Conservation (phyloP, 2,329 filamentous ascomycete genomes). For the Trichoderma sp. region DNA sequence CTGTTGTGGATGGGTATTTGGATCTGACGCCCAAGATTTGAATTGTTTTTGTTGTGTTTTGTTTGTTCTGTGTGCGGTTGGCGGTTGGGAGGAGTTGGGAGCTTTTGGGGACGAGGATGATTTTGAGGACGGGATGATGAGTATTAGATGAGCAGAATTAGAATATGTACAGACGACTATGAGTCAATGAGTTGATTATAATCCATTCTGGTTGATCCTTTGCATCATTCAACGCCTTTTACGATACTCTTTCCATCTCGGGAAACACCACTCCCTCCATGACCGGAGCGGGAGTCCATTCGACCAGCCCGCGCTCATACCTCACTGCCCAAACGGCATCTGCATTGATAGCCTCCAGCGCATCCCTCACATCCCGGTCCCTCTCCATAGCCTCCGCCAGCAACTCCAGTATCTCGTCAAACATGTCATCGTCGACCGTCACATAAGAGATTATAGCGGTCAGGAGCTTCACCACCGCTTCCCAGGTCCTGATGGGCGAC, state of each 20-base stretch:
- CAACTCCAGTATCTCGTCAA: slow-evolving; percentile 70
- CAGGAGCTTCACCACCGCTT: slow-evolving; percentile 61
- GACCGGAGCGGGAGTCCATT: slow-evolving; percentile 43
- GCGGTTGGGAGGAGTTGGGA: too few relatives aligned
- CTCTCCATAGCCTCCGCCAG: slow-evolving; percentile 54
- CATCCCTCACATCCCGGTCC: slow-evolving; percentile 53
- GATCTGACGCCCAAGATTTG: slow-evolving; percentile 57
- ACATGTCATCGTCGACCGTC: slow-evolving; percentile 65
- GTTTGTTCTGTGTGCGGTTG: too few relatives aligned
- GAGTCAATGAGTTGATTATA: neutral
- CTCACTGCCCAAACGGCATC: slow-evolving; percentile 77
- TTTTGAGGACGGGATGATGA: neutral
- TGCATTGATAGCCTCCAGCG: slow-evolving; percentile 65
- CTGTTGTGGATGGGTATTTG: slow-evolving; percentile 76
- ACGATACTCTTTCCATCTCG: slow-evolving; percentile 34
- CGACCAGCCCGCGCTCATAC: slow-evolving; percentile 50
- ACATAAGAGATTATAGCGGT: slow-evolving; percentile 64
- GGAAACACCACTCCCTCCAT: slow-evolving; percentile 49
- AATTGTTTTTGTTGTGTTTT: neutral
- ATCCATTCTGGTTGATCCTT: too few relatives aligned
- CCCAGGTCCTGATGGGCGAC: slow-evolving; percentile 65
- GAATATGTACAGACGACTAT: neutral
- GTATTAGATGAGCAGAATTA: neutral
- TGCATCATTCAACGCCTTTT: neutral
- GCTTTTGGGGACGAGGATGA: too few relatives aligned